A percentile compares a stretch with the other conserved stretches of the same genome.
phyloP scores from a whole-genome alignment of 2,329 filamentous ascomycete genomes.

The Penicillium glabrum region DNA sequence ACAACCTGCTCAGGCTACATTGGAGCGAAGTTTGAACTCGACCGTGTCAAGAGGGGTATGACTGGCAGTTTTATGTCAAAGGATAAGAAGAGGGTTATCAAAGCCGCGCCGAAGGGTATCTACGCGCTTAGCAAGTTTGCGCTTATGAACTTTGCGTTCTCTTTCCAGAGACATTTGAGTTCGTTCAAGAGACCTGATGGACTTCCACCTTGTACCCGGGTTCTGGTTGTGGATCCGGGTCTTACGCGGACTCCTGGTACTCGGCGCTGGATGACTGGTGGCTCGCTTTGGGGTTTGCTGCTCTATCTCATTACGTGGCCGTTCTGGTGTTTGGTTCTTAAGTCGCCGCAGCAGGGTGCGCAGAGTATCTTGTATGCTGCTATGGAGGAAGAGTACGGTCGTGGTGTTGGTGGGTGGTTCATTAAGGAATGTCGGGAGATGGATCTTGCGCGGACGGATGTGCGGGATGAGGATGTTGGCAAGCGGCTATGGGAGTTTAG shows the following conservation, averaged over 20 bases:
- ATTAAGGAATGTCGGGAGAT: slow-evolving; percentile 88
- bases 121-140: slow-evolving; percentile 70
- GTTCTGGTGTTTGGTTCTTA: slow-evolving; percentile 83
- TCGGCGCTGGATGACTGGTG: slow-evolving; percentile 80
- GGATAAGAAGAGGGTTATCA: slow-evolving; percentile 8
- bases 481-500: slow-evolving; percentile 89
- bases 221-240: slow-evolving; percentile 86
- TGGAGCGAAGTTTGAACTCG: slow-evolving; percentile 63
- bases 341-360: slow-evolving; percentile 78
- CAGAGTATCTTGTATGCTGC: slow-evolving; percentile 83
- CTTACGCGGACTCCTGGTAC: slow-evolving; percentile 82
- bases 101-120: slow-evolving; percentile 36
- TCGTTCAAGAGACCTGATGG: slow-evolving; percentile 81
- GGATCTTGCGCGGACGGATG: slow-evolving; percentile 68
- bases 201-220: slow-evolving; percentile 76
- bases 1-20: slow-evolving; percentile 88
- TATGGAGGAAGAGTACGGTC: slow-evolving; percentile 73
- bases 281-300: slow-evolving; percentile 75
- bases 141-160: slow-evolving; percentile 82
- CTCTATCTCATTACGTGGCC: slow-evolving; percentile 77
- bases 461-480: slow-evolving; percentile 74
- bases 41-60: slow-evolving; percentile 16
- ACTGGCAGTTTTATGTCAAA: not conserved
- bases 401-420: slow-evolving; percentile 65
- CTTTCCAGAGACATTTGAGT: slow-evolving; percentile 90